Base-by-base conservation (phyloP, 768 basidiomycete genomes). In the Gautieria morchelliformis region DNA sequence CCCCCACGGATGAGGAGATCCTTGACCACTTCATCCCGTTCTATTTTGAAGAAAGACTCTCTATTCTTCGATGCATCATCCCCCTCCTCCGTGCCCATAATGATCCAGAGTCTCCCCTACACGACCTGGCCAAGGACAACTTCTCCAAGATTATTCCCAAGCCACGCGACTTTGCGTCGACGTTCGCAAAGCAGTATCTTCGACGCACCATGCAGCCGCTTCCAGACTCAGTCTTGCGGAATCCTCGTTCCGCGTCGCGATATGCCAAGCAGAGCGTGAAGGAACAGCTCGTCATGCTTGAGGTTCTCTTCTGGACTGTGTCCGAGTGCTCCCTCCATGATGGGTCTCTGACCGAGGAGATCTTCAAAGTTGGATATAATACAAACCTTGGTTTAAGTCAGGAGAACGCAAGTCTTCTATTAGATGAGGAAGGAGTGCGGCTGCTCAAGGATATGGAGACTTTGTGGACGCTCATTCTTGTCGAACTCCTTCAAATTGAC, bases 301-400 rank as follows among this genome's bases (percentile, higher is more conserved):
- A 96, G 62, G 81, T 94, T 35, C 74, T 96, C 46, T 97, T 96
- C 69, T 90, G 89, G 82, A 78, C 83, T 5, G 85, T 93, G 80
- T 94, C 87, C 83, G 82, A 79, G 12, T 84, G 82, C 58, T 79
- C 81, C 11, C 69, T 84, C 0, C 85, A 88, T 63, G 78, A 74
- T 39, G 88, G 85, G 2, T 71, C 78, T 4, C 65, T 87, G 56
- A 83, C 90, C 30, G 74, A 77, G 62, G 71, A 73, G 54, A 77
- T 93, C 39, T 81, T 83, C 67, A 76, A 84, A 58, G 75, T 82
- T 1, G 83, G 84, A 6, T 86, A 85, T 65, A 68, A 69, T 33
- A 82, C 83, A 0, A 75, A 79, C 44, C 76, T 91, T 5, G 90
- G 90, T 0, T 76, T 78, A 3, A 66, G 62, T 1, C 91, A 92